These are phyloP conservation scores for Yueomyces sp. DNA, from an alignment of 1,139 yeast genomes.

Conservation along the genomic window DNA sequence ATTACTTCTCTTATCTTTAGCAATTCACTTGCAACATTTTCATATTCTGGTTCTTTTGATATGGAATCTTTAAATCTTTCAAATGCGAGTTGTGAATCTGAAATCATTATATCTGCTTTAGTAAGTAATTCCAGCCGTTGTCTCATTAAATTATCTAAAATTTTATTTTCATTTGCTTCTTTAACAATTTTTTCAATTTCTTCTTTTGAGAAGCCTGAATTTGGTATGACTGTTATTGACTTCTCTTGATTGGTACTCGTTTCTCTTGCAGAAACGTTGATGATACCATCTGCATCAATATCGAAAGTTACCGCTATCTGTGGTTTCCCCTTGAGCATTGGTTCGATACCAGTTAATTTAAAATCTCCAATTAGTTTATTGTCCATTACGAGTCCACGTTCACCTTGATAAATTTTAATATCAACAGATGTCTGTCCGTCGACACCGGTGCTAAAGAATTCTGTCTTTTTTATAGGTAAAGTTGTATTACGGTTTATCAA, in stretches of 20 bases:
- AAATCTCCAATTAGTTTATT: conserved; percentile 65
- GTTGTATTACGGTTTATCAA: conserved; percentile 66
- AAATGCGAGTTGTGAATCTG: conserved; percentile 43
- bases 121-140: conserved; percentile 24
- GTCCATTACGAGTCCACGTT: conserved; percentile 59
- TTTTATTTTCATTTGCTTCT: conserved; percentile 29
- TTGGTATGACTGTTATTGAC: conserved; percentile 60
- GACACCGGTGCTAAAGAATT: conserved; percentile 70
- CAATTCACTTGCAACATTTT: conserved; percentile 18
- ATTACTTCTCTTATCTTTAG: conserved; percentile 21
- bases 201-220: conserved; percentile 52
- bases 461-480: conserved; percentile 60
- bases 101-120: conserved; percentile 42
- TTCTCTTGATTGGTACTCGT: conserved; percentile 41
- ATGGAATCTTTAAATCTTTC: conserved; percentile 29
- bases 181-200: conserved; percentile 46
- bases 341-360: conserved; percentile 53
- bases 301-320: conserved; percentile 64
- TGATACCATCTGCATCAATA: conserved; percentile 75
- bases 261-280: conserved; percentile 61
- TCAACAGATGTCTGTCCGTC: conserved; percentile 78
- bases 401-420: conserved; percentile 69
- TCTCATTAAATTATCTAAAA: conserved; percentile 22
- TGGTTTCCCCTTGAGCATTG: conserved; percentile 65
- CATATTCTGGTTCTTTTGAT: conserved; percentile 30